phyloP scores from a whole-genome alignment of 257 asterid genomes.

The Solanum chaucha region DNA sequence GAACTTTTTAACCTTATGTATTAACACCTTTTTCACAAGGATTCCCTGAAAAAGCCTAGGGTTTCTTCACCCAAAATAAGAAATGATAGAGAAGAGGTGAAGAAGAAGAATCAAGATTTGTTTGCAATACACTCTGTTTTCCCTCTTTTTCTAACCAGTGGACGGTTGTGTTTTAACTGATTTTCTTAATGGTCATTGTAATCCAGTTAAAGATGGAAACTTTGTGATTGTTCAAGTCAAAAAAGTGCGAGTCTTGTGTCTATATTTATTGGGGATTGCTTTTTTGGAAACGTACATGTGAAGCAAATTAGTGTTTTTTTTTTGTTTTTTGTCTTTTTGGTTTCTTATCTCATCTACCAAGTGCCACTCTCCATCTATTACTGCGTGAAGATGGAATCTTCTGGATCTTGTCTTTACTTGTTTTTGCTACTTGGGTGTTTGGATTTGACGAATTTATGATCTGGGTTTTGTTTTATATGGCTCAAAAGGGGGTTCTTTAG shows the following conservation, averaged over 20 bases:
- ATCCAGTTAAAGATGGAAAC: not conserved
- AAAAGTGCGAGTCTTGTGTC: constrained; percentile 37
- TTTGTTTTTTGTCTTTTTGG: not conserved
- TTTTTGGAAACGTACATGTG: constrained; percentile 35
- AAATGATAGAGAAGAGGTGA: not conserved
- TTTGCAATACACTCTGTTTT: not conserved
- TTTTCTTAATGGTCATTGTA: not conserved
- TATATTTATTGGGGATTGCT: constrained; percentile 42
- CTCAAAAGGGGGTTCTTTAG: not conserved
- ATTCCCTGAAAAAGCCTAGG: constrained; percentile 39
- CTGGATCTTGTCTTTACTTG: constrained; percentile 43
- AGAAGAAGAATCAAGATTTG: not conserved
- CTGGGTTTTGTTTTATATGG: constrained; percentile 21
- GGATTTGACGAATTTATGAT: constrained; percentile 9
- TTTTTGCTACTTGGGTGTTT: constrained; percentile 16
- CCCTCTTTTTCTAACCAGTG: not conserved
- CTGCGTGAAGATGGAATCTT: constrained; percentile 30
- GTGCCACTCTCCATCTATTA: constrained; percentile 8
- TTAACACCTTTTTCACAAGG: constrained; percentile 36
- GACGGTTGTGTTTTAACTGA: not conserved
- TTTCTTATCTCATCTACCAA: constrained; percentile 8
- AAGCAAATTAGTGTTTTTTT: constrained; percentile 27
- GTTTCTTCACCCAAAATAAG: not conserved
- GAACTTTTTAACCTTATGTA: too few species aligned
- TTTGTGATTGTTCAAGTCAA: constrained; percentile 25